phyloP scores from a whole-genome alignment of 768 basidiomycete genomes.

The Kwoniella dendrophila region DNA sequence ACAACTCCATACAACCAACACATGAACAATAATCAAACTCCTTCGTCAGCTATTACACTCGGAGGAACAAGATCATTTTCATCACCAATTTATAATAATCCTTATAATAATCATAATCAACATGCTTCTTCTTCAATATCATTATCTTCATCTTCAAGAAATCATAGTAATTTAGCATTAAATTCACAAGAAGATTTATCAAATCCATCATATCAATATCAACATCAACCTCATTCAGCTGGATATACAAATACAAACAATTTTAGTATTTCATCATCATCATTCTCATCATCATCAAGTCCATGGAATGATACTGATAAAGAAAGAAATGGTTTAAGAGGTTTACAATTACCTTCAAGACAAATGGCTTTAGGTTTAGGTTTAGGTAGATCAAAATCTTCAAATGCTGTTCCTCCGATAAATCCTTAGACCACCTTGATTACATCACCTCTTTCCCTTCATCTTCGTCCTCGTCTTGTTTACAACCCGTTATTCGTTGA shows the following conservation, averaged over 20 bases:
- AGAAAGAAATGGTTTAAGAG: slow-evolving; percentile 37
- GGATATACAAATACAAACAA: slow-evolving; percentile 14
- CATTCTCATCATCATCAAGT: background rate
- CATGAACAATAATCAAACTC: background rate
- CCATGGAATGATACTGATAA: no score
- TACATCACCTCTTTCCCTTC: no score
- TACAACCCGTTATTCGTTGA: no score
- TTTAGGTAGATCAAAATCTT: slow-evolving; percentile 18
- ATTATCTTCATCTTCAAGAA: background rate
- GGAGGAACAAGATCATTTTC: no score
- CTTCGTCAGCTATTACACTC: no score
- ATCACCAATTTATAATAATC: slow-evolving; percentile 18
- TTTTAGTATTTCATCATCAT: background rate
- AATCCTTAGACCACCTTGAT: no score
- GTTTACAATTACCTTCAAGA: slow-evolving; percentile 39
- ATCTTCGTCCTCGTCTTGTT: no score
- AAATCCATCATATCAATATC: background rate
- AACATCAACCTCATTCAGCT: slow-evolving; percentile 19
- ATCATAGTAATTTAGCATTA: background rate
- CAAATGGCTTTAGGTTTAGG: slow-evolving; percentile 33
- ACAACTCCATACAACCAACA: background rate
- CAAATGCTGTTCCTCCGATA: slow-evolving; percentile 17
- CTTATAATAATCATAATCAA: no score
- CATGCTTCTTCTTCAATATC: no score
- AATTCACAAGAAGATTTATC: slow-evolving; percentile 29